These are phyloP conservation scores for Mycena polygramma DNA, from an alignment of 768 basidiomycete species.

Conservation along the genomic window DNA sequence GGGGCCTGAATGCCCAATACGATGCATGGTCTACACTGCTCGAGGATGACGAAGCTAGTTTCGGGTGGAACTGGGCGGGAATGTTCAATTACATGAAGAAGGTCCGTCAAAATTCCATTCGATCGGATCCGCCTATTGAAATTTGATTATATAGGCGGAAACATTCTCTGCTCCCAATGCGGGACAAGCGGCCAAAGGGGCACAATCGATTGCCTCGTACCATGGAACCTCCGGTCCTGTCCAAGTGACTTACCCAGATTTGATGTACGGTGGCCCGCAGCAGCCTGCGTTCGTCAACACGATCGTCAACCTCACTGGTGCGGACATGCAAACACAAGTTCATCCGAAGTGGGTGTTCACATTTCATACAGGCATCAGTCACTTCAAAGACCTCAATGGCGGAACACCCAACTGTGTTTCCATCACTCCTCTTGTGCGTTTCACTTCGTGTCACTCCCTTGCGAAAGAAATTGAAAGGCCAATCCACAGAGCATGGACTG, in stretches of 20 bases:
- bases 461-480: neutral
- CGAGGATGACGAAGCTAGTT: slow-evolving; percentile 50
- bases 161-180: slow-evolving; percentile 61
- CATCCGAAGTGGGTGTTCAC: neutral
- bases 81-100: slow-evolving; percentile 63
- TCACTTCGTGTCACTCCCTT: neutral
- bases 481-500: slow-evolving; percentile 57
- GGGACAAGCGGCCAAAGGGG: slow-evolving; percentile 60
- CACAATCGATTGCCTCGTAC: slow-evolving; percentile 59
- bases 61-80: slow-evolving; percentile 63
- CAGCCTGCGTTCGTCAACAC: slow-evolving; percentile 63
- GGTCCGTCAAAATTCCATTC: slow-evolving; percentile 40
- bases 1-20: slow-evolving; percentile 49
- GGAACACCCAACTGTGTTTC: slow-evolving; percentile 69
- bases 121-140: neutral
- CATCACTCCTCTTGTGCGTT: slow-evolving; percentile 63
- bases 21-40: slow-evolving; percentile 49
- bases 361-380: slow-evolving; percentile 50
- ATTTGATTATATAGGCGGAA: slow-evolving; percentile 52
- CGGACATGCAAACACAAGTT: neutral
- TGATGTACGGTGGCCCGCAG: slow-evolving; percentile 70
- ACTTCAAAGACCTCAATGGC: slow-evolving; percentile 65
- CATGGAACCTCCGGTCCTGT: slow-evolving; percentile 69
- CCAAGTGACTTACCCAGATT: slow-evolving; percentile 64
- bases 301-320: slow-evolving; percentile 58